A percentile compares a stretch with the other conserved stretches of the same genome.
Evolutionary conservation across 169 alveolate species (phyloP).

Genomic region (Babesia bigemina): DNA sequence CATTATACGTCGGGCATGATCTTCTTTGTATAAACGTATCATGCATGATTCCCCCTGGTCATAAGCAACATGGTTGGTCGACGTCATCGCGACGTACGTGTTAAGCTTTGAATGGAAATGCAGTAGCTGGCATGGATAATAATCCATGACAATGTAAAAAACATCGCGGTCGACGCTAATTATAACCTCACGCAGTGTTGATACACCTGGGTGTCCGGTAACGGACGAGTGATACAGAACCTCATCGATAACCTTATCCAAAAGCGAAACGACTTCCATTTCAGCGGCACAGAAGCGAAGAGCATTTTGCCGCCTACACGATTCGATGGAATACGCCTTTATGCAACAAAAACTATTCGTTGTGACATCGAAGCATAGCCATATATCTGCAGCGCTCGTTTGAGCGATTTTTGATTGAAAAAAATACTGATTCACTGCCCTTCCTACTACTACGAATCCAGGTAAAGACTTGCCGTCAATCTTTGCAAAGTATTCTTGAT

Average conservation of each 20-base stretch:
- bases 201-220: slow-evolving; percentile 40
- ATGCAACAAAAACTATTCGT: slow-evolving; percentile 41
- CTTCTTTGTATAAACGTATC: slow-evolving; percentile 42
- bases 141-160: slow-evolving; percentile 50
- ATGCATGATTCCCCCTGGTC: neutral
- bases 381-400: slow-evolving; percentile 32
- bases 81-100: slow-evolving; percentile 5
- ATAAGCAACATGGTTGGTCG: neutral
- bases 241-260: slow-evolving; percentile 67
- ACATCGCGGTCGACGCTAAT: slow-evolving; percentile 23
- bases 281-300: slow-evolving; percentile 44
- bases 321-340: slow-evolving; percentile 41
- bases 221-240: slow-evolving; percentile 48
- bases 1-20: slow-evolving; percentile 36
- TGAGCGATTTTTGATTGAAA: slow-evolving; percentile 40
- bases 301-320: slow-evolving; percentile 46
- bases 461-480: neutral
- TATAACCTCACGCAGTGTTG: slow-evolving; percentile 30
- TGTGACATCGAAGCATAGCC: slow-evolving; percentile 49
- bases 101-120: slow-evolving; percentile 12
- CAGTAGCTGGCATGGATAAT: slow-evolving; percentile 56
- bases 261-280: slow-evolving; percentile 45
- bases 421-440: slow-evolving; percentile 65
- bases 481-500: neutral
- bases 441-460: slow-evolving; percentile 27